Evolutionary conservation across 306 rosid species (phyloP).

Genomic region (Cucurbita maxima): DNA sequence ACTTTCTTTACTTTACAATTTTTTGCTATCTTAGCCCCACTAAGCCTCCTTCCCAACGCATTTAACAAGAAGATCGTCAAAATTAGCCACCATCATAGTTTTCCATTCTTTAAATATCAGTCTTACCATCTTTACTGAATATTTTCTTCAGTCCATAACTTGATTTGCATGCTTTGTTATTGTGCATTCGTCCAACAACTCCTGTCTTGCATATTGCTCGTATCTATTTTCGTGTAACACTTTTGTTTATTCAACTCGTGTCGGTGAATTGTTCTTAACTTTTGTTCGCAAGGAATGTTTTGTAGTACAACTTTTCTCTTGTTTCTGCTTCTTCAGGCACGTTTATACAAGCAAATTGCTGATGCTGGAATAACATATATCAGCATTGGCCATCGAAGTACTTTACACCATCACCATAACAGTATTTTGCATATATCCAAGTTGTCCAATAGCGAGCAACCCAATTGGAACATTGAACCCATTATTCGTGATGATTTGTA

Average conservation of each 20-base stretch:
- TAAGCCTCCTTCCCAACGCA: not conserved
- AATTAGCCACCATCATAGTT: not conserved
- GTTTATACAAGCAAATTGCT: slow-evolving; percentile 50
- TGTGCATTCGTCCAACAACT: not conserved
- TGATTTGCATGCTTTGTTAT: not conserved
- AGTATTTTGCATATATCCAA: slow-evolving; percentile 40
- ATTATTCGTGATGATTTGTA: slow-evolving; percentile 15
- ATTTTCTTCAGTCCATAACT: not conserved
- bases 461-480: slow-evolving; percentile 52
- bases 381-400: slow-evolving; percentile 72
- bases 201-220: not conserved
- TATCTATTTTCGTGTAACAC: not conserved
- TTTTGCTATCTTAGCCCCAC: not conserved
- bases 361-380: slow-evolving; percentile 70
- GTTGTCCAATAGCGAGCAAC: slow-evolving; percentile 12
- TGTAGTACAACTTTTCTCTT: not conserved
- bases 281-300: not conserved
- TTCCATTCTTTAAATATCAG: not conserved
- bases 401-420: slow-evolving; percentile 43
- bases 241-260: not conserved
- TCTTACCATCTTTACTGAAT: not conserved
- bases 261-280: not conserved
- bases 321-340: slow-evolving; percentile 36
- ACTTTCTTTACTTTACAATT: not conserved
- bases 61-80: not conserved